A percentile compares a stretch with the other conserved stretches of the same genome.
These are phyloP conservation scores for Gossypium schwendimanii DNA, from an alignment of 441 rosid species.

Conservation along the genomic window DNA sequence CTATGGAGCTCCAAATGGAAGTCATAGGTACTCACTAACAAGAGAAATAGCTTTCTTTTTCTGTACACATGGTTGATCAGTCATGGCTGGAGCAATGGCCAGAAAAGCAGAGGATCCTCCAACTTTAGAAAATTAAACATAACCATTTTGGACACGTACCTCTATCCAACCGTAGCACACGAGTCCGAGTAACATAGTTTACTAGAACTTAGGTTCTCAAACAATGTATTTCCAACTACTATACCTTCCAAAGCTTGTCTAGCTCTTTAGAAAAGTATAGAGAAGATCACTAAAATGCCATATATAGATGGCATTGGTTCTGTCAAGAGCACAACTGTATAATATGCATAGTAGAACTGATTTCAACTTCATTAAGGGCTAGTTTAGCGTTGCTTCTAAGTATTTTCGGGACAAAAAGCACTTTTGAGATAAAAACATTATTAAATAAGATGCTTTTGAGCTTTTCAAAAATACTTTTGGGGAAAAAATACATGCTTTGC, in stretches of 20 bases:
- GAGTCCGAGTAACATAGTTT: neutral
- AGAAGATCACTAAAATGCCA: neutral
- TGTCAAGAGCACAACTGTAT: neutral
- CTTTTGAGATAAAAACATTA: too few relatives aligned
- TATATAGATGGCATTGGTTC: neutral
- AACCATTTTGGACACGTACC: too few relatives aligned
- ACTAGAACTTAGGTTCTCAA: neutral
- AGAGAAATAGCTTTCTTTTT: neutral
- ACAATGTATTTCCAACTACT: neutral
- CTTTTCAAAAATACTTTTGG: too few relatives aligned
- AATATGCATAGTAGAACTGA: neutral
- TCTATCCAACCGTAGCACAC: too few relatives aligned
- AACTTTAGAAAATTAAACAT: too few relatives aligned
- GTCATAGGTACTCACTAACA: neutral
- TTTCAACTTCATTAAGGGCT: neutral
- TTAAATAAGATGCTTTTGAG: too few relatives aligned
- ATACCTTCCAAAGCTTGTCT: neutral
- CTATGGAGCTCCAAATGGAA: neutral
- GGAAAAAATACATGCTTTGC: too few relatives aligned
- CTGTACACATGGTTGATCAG: slow-evolving; percentile 92
- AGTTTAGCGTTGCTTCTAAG: too few relatives aligned
- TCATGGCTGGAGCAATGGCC: slow-evolving; percentile 93
- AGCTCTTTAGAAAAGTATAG: neutral
- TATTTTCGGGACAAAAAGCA: too few relatives aligned
- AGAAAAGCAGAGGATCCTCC: slow-evolving; percentile 52